These are phyloP conservation scores for Alloteropsis semialata DNA, from an alignment of 176 grass and related monocot species.

Conservation along the genomic window DNA sequence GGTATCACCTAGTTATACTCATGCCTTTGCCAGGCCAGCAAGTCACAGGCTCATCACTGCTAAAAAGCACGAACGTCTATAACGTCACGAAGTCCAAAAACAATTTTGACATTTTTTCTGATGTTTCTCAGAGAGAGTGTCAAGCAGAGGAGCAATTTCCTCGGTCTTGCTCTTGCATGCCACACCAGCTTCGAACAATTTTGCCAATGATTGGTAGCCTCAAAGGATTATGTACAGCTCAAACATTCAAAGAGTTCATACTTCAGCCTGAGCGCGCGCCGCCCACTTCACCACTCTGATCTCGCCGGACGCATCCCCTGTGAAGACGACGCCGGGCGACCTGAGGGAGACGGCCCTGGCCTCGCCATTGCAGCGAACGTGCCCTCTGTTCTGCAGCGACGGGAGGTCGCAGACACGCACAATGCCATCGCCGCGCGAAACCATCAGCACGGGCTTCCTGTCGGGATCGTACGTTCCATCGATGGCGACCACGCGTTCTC, in stretches of 20 bases:
- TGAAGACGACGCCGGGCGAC: not conserved
- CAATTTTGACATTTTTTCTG: too few relatives aligned
- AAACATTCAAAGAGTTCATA: not conserved
- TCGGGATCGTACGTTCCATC: conserved; percentile 9
- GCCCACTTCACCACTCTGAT: conserved; percentile 13
- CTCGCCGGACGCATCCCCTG: conserved; percentile 4
- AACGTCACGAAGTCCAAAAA: too few relatives aligned
- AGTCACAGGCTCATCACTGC: too few relatives aligned
- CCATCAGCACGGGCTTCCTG: conserved; percentile 17
- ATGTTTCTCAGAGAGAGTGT: too few relatives aligned
- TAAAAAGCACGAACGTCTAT: too few relatives aligned
- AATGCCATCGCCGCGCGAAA: conserved; percentile 3
- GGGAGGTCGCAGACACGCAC: conserved; percentile 29
- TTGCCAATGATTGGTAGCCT: not conserved
- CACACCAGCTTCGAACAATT: not conserved
- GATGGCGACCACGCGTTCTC: not conserved
- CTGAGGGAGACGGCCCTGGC: not conserved
- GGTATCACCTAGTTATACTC: too few relatives aligned
- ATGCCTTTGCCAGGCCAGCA: too few relatives aligned
- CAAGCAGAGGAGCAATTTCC: too few relatives aligned
- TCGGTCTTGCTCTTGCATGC: too few relatives aligned
- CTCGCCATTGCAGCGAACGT: not conserved
- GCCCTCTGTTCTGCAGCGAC: conserved; percentile 4
- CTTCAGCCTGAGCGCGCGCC: not conserved
- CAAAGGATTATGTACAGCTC: not conserved